These are phyloP conservation scores for Parastagonospora nodorum DNA, from an alignment of 2,329 filamentous ascomycete genomes.

Conservation along the genomic window DNA sequence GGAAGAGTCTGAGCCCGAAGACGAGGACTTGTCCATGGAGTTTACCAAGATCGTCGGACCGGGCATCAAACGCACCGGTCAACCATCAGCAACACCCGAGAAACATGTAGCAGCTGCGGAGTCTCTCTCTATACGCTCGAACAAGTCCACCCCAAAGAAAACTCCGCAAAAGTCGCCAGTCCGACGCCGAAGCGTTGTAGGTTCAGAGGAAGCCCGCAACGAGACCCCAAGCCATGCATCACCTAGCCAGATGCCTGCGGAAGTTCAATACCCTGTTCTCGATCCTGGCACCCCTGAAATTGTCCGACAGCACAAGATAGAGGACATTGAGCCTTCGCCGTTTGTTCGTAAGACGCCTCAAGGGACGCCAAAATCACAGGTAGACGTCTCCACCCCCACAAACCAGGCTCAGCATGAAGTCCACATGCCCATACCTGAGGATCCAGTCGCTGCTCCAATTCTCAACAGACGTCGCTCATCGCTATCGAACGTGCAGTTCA, in stretches of 20 bases:
- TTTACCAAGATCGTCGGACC: conserved; percentile 55
- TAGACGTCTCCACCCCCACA: conserved; percentile 27
- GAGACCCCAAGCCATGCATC: conserved; percentile 21
- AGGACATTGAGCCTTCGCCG: conserved; percentile 42
- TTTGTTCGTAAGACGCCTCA: conserved; percentile 35
- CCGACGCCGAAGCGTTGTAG: conserved; percentile 12
- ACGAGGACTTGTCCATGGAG: conserved; percentile 58
- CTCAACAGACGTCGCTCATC: conserved; percentile 43
- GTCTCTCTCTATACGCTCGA: conserved; percentile 8
- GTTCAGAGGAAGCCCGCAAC: conserved; percentile 6
- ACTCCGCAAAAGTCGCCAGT: conserved; percentile 32
- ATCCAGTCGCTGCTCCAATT: conserved; percentile 42
- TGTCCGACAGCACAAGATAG: conserved; percentile 30
- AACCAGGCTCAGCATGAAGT: conserved; percentile 17
- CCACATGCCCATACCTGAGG: conserved; percentile 30
- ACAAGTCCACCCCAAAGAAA: conserved; percentile 28
- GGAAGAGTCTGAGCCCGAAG: conserved; percentile 23
- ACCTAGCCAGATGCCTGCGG: conserved; percentile 30
- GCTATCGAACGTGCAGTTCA: conserved; percentile 41
- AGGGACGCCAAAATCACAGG: conserved; percentile 21
- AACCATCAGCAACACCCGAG: conserved; percentile 23
- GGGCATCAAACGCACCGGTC: conserved; percentile 43
- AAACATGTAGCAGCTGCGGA: conserved; percentile 14
- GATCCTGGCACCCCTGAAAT: conserved; percentile 37
- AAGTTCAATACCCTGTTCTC: conserved; percentile 26